Evolutionary conservation across 208 protist species (phyloP), one percentile per base, ranked within the genome.

Genomic region (Leishmania gerbilli): DNA sequence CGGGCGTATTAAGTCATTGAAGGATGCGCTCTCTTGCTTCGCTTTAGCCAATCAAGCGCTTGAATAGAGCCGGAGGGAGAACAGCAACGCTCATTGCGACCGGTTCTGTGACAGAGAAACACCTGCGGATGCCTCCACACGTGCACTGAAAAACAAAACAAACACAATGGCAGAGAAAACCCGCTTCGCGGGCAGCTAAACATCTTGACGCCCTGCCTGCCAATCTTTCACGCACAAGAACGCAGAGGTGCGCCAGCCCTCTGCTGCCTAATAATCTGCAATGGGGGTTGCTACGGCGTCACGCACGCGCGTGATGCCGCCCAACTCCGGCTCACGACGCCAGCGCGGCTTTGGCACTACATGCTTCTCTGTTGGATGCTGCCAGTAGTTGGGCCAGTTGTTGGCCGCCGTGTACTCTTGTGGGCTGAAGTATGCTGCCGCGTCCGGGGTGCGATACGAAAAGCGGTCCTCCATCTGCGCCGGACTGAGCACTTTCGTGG

Each of bases 341-440:
- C 93, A 98, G 56, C 88, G 87, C 42, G 92, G 91, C 71, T 87
- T 81, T 40, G 95, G 95, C n/a, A 98, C 88, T 0, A 98, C 92
- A 76, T 98, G 93, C 34, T 58, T 71, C 77, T 77, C 58, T 21
- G 89, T 95, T 2, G 91, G 90, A 79, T 98, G 95, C 81, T 98
- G 95, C 95, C 95, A 98, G 77, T 91, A 97, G 81, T 98, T 96
- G 34, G 95, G 95, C 87, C 86, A 97, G 47, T 85, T 88, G 85
- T 97, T 97, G 27, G 91, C 92, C 5, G 74, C 85, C 24, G 71
- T 82, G 78, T 92, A 96, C 17, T 51, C 27, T 77, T 91, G 74
- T 11, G 95, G 93, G 13, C 71, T 88, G 78, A 98, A 98, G 83
- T 98, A 98, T 1, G 87, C 93, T 17, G 93, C 88, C 1, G 92